Conservation (phyloP, 148 eudicot genomes). For the Bassia scoparia region DNA sequence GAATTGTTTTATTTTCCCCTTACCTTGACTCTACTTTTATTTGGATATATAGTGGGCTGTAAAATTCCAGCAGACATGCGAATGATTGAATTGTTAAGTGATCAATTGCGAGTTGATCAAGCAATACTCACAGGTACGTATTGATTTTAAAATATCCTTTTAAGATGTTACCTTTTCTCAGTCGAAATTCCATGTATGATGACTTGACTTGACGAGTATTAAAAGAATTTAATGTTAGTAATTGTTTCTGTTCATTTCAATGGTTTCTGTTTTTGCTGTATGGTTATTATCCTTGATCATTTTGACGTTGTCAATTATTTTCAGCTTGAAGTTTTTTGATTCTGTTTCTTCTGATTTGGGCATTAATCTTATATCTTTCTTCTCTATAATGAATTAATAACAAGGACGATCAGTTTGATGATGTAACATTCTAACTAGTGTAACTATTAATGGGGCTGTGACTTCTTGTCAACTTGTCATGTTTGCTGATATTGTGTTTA, state of each 20-base stretch:
- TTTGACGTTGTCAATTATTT: neutral
- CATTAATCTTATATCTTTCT: neutral
- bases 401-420: neutral
- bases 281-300: neutral
- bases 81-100: slow-evolving; percentile 81
- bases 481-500: neutral
- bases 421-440: too few relatives aligned
- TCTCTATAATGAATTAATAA: neutral
- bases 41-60: slow-evolving; percentile 62
- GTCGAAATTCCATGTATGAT: neutral
- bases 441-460: neutral
- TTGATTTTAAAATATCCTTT: neutral
- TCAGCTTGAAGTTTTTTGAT: neutral
- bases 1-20: neutral
- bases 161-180: neutral
- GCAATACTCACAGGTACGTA: slow-evolving; percentile 89
- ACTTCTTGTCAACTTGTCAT: neutral
- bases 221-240: neutral
- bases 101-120: slow-evolving; percentile 96
- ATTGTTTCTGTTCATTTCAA: neutral
- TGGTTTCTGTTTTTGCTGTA: neutral
- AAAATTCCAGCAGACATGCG: slow-evolving; percentile 99
- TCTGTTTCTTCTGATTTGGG: neutral
- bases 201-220: too few relatives aligned
- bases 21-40: neutral